These are phyloP conservation scores for Acanthamoeba polyphaga DNA, from an alignment of 208 protist genomes.

Conservation along the genomic window DNA sequence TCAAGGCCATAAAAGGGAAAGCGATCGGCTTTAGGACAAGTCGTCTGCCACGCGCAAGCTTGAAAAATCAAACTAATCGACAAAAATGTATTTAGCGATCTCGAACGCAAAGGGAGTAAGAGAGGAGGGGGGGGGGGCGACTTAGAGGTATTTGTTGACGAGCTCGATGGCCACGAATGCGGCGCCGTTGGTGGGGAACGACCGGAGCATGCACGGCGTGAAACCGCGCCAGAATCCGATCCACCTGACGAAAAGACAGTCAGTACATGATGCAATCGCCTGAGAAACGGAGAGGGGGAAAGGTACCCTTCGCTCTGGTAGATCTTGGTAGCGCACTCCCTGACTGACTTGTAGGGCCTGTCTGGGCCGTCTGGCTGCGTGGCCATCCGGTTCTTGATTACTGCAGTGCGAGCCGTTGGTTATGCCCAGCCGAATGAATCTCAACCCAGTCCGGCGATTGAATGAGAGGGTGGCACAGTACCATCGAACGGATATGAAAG, in stretches of 20 bases:
- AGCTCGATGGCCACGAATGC: slow-evolving; percentile 74
- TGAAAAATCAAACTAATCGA: background rate
- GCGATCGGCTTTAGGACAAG: background rate
- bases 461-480: background rate
- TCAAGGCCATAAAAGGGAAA: background rate
- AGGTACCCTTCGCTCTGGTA: slow-evolving; percentile 62
- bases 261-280: too few species aligned
- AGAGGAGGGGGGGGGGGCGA: background rate
- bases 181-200: slow-evolving; percentile 72
- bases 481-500: slow-evolving; percentile 69
- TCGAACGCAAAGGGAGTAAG: too few species aligned
- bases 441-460: background rate
- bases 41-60: background rate
- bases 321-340: slow-evolving; percentile 47
- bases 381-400: slow-evolving; percentile 75
- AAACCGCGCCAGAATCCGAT: slow-evolving; percentile 73
- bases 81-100: background rate
- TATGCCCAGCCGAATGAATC: background rate
- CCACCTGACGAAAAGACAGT: slow-evolving; percentile 6
- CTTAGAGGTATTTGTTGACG: slow-evolving; percentile 74
- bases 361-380: slow-evolving; percentile 58
- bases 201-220: slow-evolving; percentile 75
- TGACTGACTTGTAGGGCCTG: slow-evolving; percentile 40
- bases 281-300: background rate
- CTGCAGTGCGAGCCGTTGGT: background rate